Conservation (phyloP, 805 yeast species). For the Suhomyces kilbournensis region DNA sequence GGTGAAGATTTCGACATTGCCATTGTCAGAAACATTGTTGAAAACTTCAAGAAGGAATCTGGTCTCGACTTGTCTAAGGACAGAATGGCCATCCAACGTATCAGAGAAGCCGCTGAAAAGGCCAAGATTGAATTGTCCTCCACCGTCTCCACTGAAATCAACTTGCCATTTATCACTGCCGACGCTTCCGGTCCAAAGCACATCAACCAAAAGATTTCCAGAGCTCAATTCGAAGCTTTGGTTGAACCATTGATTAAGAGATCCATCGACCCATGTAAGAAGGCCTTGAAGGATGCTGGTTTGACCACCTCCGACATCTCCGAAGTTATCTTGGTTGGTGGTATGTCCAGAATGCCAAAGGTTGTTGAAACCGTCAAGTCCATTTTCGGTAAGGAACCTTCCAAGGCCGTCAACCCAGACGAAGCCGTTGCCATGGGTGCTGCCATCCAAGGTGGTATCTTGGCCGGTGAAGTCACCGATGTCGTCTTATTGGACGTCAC, state of each 20-base stretch:
- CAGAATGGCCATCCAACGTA: constrained; percentile 79
- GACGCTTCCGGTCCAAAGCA: constrained; percentile 81
- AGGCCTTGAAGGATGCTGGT: constrained; percentile 79
- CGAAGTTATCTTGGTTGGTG: constrained; percentile 84
- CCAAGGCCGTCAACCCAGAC: constrained; percentile 91
- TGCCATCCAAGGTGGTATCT: constrained; percentile 95
- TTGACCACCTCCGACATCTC: constrained; percentile 62
- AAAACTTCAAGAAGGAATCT: constrained; percentile 69
- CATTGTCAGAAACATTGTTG: constrained; percentile 78
- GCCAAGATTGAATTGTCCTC: constrained; percentile 86
- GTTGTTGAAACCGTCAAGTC: constrained; percentile 72
- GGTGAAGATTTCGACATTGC: constrained; percentile 91
- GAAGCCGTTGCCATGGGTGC: constrained; percentile 97
- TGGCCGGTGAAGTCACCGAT: constrained; percentile 92
- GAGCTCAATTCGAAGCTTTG: constrained; percentile 64
- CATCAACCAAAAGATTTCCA: constrained; percentile 64
- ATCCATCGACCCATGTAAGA: constrained; percentile 74
- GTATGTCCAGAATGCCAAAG: constrained; percentile 92
- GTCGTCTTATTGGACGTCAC: constrained; percentile 87
- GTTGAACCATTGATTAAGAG: constrained; percentile 69
- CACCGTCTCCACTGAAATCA: constrained; percentile 66
- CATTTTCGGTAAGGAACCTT: constrained; percentile 79
- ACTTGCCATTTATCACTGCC: constrained; percentile 84
- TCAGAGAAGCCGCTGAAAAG: constrained; percentile 85
- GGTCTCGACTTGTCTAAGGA: constrained; percentile 65